Conservation (phyloP, 192 early-diverging fungal genomes). For the Linnemannia exigua region DNA sequence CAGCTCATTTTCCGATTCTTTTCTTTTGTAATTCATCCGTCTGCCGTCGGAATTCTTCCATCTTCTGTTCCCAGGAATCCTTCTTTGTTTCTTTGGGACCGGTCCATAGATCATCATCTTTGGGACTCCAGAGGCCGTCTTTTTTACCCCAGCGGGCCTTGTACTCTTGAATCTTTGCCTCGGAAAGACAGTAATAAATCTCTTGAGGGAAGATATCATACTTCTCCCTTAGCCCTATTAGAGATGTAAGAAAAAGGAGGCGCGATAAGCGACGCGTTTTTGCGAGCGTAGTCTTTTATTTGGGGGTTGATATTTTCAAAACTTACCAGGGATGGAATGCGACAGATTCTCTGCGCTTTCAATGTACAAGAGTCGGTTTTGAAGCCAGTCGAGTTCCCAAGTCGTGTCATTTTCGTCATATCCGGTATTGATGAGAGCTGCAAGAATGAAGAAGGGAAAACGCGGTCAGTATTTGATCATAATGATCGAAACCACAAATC, state of each 20-base stretch:
- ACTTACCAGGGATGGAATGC: conserved; percentile 6
- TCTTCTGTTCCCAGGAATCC: too few species aligned
- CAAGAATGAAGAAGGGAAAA: too few species aligned
- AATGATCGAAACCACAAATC: too few species aligned
- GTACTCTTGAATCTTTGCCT: neutral
- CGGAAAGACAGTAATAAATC: conserved; percentile 5
- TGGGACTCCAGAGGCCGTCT: neutral
- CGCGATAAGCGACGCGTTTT: neutral
- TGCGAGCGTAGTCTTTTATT: neutral
- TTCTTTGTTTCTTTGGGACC: too few species aligned
- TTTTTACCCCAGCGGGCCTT: neutral
- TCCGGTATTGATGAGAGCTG: too few species aligned
- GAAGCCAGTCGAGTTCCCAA: conserved; percentile 7
- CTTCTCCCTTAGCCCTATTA: neutral
- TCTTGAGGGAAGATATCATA: conserved; percentile 7
- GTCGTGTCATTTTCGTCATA: too few species aligned
- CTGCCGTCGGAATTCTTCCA: too few species aligned
- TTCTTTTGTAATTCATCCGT: too few species aligned
- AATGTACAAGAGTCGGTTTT: conserved; percentile 3
- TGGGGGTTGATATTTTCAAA: neutral
- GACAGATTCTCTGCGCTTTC: conserved; percentile 7
- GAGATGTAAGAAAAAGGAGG: neutral
- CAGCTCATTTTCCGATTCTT: too few species aligned
- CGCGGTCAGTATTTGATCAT: too few species aligned
- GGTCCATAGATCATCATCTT: neutral